phyloP scores from a whole-genome alignment of 352 stramenopile species.

The Globisporangium nagaii region DNA sequence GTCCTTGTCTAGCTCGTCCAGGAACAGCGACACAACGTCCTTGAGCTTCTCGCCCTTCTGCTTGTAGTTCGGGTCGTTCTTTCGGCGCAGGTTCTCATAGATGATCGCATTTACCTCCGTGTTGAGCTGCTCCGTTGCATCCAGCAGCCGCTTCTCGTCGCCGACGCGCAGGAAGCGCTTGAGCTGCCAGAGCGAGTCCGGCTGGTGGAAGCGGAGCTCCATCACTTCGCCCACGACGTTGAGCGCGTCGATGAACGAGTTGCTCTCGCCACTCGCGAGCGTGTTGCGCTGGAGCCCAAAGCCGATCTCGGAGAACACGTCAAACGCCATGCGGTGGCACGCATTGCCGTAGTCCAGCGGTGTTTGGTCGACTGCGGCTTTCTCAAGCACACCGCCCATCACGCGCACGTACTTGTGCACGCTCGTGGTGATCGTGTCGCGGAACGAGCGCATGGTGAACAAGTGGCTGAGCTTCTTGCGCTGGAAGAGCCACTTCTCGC shows the following conservation, averaged over 20 bases:
- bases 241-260: conserved; percentile 48
- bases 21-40: conserved; percentile 42
- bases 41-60: conserved; percentile 17
- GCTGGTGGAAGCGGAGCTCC: conserved; percentile 36
- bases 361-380: not conserved
- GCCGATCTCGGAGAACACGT: conserved; percentile 50
- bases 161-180: conserved; percentile 45
- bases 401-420: conserved; percentile 30
- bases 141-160: conserved; percentile 24
- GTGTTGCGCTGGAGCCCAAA: conserved; percentile 47
- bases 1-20: conserved; percentile 27
- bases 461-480: conserved; percentile 25
- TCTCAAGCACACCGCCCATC: conserved; percentile 18
- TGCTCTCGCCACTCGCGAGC: conserved; percentile 26
- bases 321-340: conserved; percentile 48
- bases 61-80: conserved; percentile 12
- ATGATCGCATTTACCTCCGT: conserved; percentile 41
- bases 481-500: conserved; percentile 26
- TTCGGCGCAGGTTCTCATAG: conserved; percentile 31
- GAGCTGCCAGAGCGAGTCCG: conserved; percentile 48
- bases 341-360: conserved; percentile 14
- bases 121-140: conserved; percentile 27
- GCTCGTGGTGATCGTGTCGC: conserved; percentile 21
- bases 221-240: conserved; percentile 23
- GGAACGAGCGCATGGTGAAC: conserved; percentile 26